phyloP scores from a whole-genome alignment of 2,329 filamentous ascomycete species.

The Cladosporium sp. region DNA sequence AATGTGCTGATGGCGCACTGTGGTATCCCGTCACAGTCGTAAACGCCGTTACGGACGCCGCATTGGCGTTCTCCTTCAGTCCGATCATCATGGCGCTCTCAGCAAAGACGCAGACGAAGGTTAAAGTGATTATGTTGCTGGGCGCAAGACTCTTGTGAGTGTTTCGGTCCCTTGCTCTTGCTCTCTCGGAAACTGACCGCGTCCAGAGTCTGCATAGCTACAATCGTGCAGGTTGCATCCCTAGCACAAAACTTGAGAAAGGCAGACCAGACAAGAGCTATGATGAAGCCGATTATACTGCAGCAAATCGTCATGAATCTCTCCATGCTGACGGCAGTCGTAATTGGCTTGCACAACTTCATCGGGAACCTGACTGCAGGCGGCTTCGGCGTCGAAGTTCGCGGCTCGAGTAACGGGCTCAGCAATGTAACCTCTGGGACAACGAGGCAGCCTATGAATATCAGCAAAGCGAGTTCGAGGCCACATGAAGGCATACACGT shows the following conservation, averaged over 20 bases:
- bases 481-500: not conserved
- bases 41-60: not conserved
- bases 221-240: not conserved
- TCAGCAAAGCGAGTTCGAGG: not conserved
- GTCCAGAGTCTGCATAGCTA: not conserved
- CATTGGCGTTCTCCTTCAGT: not conserved
- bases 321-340: not conserved
- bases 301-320: constrained; percentile 7
- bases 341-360: constrained; percentile 1
- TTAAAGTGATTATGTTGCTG: not conserved
- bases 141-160: not conserved
- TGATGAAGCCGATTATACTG: constrained; percentile 1
- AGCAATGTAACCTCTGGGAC: not conserved
- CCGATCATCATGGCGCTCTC: not conserved
- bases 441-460: not conserved
- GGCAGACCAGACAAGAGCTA: not conserved
- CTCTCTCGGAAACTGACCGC: not conserved
- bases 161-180: not conserved
- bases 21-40: not conserved
- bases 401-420: not conserved
- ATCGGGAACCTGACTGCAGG: constrained; percentile 3
- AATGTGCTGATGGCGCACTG: not conserved
- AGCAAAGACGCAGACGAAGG: not conserved
- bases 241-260: not conserved
- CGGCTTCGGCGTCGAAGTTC: constrained; percentile 5